Evolutionary conservation across 768 basidiomycete species (phyloP).

Genomic region (Neoboletus subvelutipes): DNA sequence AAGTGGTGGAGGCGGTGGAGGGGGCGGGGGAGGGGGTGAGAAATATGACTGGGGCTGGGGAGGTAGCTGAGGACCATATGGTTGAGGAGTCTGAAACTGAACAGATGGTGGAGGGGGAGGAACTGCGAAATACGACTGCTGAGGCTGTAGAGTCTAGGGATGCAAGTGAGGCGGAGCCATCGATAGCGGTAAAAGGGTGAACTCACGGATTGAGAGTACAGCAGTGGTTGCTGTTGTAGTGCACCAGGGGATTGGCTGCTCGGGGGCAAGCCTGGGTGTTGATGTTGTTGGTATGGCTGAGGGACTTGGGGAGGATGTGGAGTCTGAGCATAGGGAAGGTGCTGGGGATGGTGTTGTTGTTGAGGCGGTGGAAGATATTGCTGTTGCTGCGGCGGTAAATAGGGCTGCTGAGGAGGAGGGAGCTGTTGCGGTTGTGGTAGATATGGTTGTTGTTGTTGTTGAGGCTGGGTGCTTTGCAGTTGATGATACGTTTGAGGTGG

Average conservation of each 20-base stretch:
- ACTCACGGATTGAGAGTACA: slow-evolving; percentile 15
- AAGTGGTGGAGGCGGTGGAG: slow-evolving; percentile 13
- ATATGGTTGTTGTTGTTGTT: slow-evolving; percentile 17
- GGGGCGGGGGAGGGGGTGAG: slow-evolving; percentile 21
- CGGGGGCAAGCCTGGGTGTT: slow-evolving; percentile 8
- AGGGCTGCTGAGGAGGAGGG: slow-evolving; percentile 12
- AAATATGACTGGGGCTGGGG: slow-evolving; percentile 24
- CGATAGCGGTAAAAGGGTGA: neutral
- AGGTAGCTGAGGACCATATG: slow-evolving; percentile 14
- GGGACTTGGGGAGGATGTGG: slow-evolving; percentile 11
- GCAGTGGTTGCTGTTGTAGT: slow-evolving; percentile 1
- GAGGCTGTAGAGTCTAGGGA: slow-evolving; percentile 5
- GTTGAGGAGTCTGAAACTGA: slow-evolving; percentile 15
- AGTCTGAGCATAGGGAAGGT: slow-evolving; percentile 15
- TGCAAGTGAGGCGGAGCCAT: neutral
- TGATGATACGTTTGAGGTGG: slow-evolving; percentile 15
- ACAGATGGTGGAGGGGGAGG: slow-evolving; percentile 19
- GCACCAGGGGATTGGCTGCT: slow-evolving; percentile 1
- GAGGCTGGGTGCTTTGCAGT: slow-evolving; percentile 5
- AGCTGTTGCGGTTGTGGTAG: slow-evolving; percentile 14
- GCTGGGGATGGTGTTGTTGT: slow-evolving; percentile 13
- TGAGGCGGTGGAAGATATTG: slow-evolving; percentile 4
- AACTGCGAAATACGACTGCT: slow-evolving; percentile 15
- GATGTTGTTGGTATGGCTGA: slow-evolving; percentile 20
- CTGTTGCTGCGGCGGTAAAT: slow-evolving; percentile 6